Evolutionary conservation across 129 eudicot genomes (phyloP).

Genomic region (Escallonia herrerae): DNA sequence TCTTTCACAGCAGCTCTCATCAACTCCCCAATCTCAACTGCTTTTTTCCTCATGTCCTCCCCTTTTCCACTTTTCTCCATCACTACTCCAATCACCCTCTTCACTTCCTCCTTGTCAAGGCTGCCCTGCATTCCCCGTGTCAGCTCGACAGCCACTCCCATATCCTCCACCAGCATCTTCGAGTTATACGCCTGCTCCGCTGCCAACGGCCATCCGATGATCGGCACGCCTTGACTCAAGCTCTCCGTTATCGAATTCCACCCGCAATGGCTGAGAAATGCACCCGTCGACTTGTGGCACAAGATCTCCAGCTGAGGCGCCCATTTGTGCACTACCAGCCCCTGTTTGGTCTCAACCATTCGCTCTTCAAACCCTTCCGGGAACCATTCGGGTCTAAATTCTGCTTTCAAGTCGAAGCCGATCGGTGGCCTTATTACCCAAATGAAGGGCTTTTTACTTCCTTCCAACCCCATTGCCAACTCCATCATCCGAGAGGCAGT

Average conservation of each 20-base stretch:
- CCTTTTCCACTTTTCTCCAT: slow-evolving; percentile 44
- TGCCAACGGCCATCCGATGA: slow-evolving; percentile 84
- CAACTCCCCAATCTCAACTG: slow-evolving; percentile 36
- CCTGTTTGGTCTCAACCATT: slow-evolving; percentile 15
- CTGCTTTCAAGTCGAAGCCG: slow-evolving; percentile 46
- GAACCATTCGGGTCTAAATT: slow-evolving; percentile 66
- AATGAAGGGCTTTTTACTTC: slow-evolving; percentile 45
- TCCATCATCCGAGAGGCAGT: slow-evolving; percentile 62
- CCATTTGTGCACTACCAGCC: slow-evolving; percentile 56
- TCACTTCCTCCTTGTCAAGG: slow-evolving; percentile 45
- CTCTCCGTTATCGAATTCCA: slow-evolving; percentile 83
- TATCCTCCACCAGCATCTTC: slow-evolving; percentile 84
- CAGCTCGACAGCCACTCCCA: slow-evolving; percentile 68
- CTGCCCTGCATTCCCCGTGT: slow-evolving; percentile 35
- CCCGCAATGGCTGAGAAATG: slow-evolving; percentile 77
- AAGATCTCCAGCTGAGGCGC: slow-evolving; percentile 80
- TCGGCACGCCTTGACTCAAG: slow-evolving; percentile 71
- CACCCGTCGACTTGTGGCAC: slow-evolving; percentile 52
- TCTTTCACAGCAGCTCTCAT: slow-evolving; percentile 23
- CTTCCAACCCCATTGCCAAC: slow-evolving; percentile 64
- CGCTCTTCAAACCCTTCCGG: slow-evolving; percentile 58
- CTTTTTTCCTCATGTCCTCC: slow-evolving; percentile 47
- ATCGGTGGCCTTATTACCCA: slow-evolving; percentile 82
- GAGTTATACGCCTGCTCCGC: slow-evolving; percentile 70
- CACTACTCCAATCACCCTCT: slow-evolving; percentile 43